Conservation (phyloP, 305 asterid genomes). For the Ajuga reptans region DNA sequence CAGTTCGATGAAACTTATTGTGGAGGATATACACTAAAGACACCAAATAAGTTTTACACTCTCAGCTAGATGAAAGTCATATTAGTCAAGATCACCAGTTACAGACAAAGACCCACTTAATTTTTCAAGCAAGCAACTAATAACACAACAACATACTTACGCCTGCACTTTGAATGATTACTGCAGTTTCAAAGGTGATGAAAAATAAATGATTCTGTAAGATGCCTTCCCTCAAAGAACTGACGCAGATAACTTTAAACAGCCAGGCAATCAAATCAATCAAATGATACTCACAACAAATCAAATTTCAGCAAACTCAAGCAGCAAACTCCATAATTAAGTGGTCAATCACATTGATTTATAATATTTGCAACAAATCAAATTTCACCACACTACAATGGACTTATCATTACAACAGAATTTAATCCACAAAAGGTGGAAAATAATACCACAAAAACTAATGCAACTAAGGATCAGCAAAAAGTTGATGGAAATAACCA, state of each 20-base stretch:
- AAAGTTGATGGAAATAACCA: constrained; percentile 22
- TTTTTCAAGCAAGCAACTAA: background rate
- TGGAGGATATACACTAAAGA: background rate
- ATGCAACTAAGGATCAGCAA: constrained; percentile 13
- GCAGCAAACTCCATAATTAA: constrained; percentile 1
- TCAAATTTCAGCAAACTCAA: background rate
- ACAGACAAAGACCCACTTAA: background rate
- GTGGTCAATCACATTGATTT: background rate
- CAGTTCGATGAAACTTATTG: background rate
- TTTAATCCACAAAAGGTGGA: background rate
- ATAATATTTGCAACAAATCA: background rate
- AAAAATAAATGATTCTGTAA: background rate
- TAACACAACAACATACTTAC: background rate
- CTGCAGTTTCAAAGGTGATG: background rate
- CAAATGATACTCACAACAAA: background rate
- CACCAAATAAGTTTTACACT: background rate
- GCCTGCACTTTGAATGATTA: background rate
- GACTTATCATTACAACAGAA: constrained; percentile 4
- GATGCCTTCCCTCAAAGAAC: background rate
- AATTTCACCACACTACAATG: background rate
- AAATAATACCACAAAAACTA: background rate
- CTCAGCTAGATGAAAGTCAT: background rate
- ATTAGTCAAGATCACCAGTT: background rate
- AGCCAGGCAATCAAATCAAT: background rate
- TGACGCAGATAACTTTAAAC: constrained; percentile 7